Percentiles rank a stretch among this genome's conserved stretches.
These are phyloP conservation scores for Aegilops tauschii DNA, from an alignment of 176 grass and related monocot species.

Conservation along the genomic window DNA sequence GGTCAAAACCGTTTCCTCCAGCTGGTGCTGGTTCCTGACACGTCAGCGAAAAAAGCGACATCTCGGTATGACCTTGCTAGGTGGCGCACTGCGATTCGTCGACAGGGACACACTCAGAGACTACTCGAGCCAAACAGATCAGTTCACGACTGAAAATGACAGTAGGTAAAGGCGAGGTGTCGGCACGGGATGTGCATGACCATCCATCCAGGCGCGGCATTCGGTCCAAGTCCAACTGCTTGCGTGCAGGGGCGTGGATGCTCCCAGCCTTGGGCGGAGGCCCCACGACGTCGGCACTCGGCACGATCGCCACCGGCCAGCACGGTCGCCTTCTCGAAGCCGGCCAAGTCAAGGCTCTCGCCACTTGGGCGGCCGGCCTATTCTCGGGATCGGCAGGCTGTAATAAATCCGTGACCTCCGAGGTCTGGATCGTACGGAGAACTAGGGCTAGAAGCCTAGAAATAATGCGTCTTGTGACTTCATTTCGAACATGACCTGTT, in stretches of 20 bases:
- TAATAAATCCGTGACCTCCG: neutral
- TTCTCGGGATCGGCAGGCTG: neutral
- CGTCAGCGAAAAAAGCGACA: neutral
- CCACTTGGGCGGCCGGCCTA: neutral
- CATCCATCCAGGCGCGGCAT: neutral
- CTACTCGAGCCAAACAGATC: neutral
- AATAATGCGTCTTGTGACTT: neutral
- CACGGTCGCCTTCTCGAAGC: conserved; percentile 23
- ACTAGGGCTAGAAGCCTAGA: neutral
- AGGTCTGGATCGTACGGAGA: neutral
- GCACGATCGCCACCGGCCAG: neutral
- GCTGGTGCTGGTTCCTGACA: neutral
- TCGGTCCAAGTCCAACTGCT: neutral
- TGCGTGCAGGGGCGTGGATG: neutral
- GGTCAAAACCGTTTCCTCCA: neutral
- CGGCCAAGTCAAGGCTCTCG: neutral
- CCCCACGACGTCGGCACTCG: neutral
- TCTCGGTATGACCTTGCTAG: neutral
- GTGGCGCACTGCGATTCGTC: neutral
- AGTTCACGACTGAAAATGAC: neutral
- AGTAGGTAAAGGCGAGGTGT: neutral
- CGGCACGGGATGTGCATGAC: neutral
- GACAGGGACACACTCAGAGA: neutral
- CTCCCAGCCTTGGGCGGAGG: neutral
- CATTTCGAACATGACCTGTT: neutral